Conservation (phyloP, 75 land plant species). For the Pseudotsuga menziesii region DNA sequence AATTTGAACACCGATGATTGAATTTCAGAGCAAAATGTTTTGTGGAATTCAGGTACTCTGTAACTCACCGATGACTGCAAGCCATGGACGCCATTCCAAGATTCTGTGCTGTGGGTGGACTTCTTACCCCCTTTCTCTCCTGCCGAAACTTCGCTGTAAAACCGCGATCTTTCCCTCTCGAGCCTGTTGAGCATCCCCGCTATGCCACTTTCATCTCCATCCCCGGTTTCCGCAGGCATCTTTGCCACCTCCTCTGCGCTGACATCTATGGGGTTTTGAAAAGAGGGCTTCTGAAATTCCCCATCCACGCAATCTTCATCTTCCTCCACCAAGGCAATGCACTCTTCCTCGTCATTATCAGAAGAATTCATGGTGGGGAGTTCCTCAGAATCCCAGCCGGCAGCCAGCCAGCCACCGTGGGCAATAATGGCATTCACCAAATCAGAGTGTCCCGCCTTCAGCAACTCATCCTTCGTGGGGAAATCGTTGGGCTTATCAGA, state of each 20-base stretch:
- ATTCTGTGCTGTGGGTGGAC: neutral
- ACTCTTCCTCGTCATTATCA: neutral
- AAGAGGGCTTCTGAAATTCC: neutral
- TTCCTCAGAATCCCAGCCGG: constrained; percentile 59
- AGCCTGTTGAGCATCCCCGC: constrained; percentile 26
- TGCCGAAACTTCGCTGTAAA: neutral
- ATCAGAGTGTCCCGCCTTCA: constrained; percentile 60
- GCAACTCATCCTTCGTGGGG: constrained; percentile 57
- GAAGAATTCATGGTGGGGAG: neutral
- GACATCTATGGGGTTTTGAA: neutral
- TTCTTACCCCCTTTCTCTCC: neutral
- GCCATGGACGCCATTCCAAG: neutral
- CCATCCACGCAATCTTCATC: neutral
- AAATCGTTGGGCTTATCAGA: constrained; percentile 48
- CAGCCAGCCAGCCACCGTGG: constrained; percentile 62
- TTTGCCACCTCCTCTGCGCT: constrained; percentile 9
- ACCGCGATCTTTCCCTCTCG: constrained; percentile 18
- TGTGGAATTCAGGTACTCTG: neutral
- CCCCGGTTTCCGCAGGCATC: neutral
- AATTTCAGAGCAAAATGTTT: neutral
- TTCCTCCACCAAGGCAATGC: neutral
- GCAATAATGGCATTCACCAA: constrained; percentile 36
- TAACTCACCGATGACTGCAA: neutral
- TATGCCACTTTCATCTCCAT: constrained; percentile 14
- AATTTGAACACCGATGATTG: neutral